A percentile compares a stretch with the other conserved stretches of the same genome.
Conservation (phyloP, 225 moss, liverwort and hornwort genomes). For the Climacium dendroides region DNA sequence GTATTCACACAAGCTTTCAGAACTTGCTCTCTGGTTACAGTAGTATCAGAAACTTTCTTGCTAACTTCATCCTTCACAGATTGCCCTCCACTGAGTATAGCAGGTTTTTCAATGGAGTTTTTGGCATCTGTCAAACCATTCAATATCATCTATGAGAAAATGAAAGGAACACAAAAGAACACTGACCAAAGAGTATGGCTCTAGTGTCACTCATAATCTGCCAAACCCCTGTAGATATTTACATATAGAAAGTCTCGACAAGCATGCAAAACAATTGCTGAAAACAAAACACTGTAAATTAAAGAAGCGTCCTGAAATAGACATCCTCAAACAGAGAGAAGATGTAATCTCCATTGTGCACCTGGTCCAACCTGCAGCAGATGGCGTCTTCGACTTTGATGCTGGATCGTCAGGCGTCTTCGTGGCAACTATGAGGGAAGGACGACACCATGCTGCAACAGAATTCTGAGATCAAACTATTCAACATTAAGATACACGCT, state of each 20-base stretch:
- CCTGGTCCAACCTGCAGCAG: slow-evolving; percentile 57
- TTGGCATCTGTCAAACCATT: neutral
- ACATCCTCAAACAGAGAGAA: neutral
- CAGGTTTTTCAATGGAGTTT: neutral
- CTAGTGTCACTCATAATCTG: neutral
- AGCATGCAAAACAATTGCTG: neutral
- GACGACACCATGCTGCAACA: neutral
- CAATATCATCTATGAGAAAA: neutral
- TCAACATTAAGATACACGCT: neutral
- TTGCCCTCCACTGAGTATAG: neutral
- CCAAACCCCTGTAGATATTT: neutral
- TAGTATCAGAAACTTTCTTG: neutral
- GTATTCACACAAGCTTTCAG: slow-evolving; percentile 59
- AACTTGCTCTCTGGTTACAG: slow-evolving; percentile 29
- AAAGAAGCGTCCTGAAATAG: neutral
- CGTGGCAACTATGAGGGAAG: neutral
- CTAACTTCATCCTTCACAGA: neutral
- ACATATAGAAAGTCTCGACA: neutral
- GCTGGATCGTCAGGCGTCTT: slow-evolving; percentile 8
- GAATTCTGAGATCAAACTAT: slow-evolving; percentile 12
- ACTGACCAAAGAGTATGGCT: neutral
- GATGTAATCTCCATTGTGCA: slow-evolving; percentile 24
- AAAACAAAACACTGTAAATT: neutral
- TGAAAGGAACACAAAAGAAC: neutral
- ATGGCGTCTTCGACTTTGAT: slow-evolving; percentile 14